These are phyloP conservation scores for Suillus paluster DNA, from an alignment of 768 basidiomycete species.

Conservation along the genomic window DNA sequence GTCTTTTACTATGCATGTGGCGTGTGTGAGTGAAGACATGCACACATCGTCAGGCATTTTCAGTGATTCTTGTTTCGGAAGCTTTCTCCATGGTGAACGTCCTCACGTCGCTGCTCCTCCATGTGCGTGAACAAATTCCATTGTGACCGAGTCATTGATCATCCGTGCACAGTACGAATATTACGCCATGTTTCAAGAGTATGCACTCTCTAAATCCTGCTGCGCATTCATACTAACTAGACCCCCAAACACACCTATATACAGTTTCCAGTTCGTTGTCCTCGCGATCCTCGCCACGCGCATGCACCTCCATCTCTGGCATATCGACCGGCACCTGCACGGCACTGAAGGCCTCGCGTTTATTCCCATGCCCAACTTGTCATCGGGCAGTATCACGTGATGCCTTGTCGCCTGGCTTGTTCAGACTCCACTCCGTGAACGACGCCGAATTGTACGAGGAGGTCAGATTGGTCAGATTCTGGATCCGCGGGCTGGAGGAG, in stretches of 20 bases:
- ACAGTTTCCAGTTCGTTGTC: background rate
- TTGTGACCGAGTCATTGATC: no score
- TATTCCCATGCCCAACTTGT: background rate
- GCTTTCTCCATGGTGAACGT: background rate
- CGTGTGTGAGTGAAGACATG: background rate
- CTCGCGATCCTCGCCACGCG: background rate
- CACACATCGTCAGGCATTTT: background rate
- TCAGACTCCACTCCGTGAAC: no score
- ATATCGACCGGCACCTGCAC: background rate
- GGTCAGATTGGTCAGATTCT: no score
- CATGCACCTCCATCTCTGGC: background rate
- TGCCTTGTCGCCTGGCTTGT: background rate
- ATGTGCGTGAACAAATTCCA: background rate
- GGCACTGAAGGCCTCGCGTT: background rate
- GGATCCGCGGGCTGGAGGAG: background rate
- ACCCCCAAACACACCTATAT: background rate
- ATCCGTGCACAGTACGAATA: background rate
- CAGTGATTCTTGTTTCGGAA: background rate
- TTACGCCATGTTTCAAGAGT: conserved; percentile 2
- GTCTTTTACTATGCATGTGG: conserved; percentile 1
- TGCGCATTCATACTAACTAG: background rate
- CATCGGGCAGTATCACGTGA: background rate
- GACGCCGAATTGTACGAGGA: background rate
- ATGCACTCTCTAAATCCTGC: background rate
- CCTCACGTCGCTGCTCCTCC: background rate